phyloP scores from a whole-genome alignment of 2,329 filamentous ascomycete species.

The Epichloe typhina region DNA sequence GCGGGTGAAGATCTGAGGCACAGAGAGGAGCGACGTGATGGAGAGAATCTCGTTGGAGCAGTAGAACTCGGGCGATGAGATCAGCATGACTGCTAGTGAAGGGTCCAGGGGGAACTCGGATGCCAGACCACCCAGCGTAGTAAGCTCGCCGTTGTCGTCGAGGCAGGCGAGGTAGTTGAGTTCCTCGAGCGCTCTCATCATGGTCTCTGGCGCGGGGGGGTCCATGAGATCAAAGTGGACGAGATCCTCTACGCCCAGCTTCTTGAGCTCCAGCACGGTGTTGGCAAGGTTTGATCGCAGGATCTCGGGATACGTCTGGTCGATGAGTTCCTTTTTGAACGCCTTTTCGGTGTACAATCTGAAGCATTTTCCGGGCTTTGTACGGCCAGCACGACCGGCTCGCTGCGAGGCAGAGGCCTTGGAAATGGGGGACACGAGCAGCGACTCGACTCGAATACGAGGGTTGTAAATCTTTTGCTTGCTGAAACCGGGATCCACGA shows the following conservation, averaged over 20 bases:
- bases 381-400: conserved; percentile 98
- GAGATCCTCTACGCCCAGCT: conserved; percentile 86
- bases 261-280: conserved; percentile 93
- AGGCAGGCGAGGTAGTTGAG: conserved; percentile 94
- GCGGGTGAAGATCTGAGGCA: conserved; percentile 86
- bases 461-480: conserved; percentile 99
- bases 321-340: conserved; percentile 96
- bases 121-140: conserved; percentile 68
- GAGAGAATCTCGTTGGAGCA: conserved; percentile 98
- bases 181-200: conserved; percentile 96
- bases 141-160: conserved; percentile 91
- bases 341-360: conserved; percentile 87
- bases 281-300: conserved; percentile 87
- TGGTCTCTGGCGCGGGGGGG: conserved; percentile 93
- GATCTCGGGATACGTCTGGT: conserved; percentile 94
- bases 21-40: conserved; percentile 83
- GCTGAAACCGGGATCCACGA: conserved; percentile 97
- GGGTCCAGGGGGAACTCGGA: conserved; percentile 91
- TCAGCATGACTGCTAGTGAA: conserved; percentile 90
- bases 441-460: conserved; percentile 86
- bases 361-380: conserved; percentile 96
- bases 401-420: conserved; percentile 95
- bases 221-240: conserved; percentile 99
- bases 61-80: conserved; percentile 93
- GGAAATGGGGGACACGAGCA: conserved; percentile 94